Conservation (phyloP, 1,284 basidiomycete species). For the Meripilus lineatus region DNA sequence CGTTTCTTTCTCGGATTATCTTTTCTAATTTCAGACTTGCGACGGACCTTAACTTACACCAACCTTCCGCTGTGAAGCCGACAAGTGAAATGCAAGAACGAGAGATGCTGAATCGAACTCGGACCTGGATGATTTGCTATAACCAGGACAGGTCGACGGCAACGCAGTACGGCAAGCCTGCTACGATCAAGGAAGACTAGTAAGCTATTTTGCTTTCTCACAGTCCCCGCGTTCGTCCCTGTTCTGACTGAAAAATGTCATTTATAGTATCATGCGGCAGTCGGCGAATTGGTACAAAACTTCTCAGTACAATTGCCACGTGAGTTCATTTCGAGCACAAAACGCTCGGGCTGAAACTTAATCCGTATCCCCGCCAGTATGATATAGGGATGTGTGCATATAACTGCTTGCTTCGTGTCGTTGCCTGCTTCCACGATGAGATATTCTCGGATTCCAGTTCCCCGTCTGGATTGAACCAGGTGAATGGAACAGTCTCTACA, state of each 20-base stretch:
- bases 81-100: conserved; percentile 65
- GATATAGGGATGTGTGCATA: conserved; percentile 75
- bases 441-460: conserved; percentile 71
- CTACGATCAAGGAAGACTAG: conserved; percentile 83
- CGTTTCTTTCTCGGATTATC: too few species aligned
- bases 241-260: background rate
- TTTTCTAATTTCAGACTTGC: conserved; percentile 46
- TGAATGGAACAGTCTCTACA: too few species aligned
- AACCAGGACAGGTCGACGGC: conserved; percentile 79
- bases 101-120: conserved; percentile 74
- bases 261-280: conserved; percentile 59
- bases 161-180: conserved; percentile 84
- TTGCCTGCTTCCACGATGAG: conserved; percentile 69
- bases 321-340: conserved; percentile 34
- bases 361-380: too few species aligned
- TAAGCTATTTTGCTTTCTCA: conserved; percentile 29
- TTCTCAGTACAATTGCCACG: conserved; percentile 55
- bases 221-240: background rate
- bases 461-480: conserved; percentile 69
- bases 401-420: conserved; percentile 61
- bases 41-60: conserved; percentile 81
- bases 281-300: conserved; percentile 75
- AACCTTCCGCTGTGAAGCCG: conserved; percentile 54
- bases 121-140: conserved; percentile 86
- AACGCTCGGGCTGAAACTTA: too few species aligned